Evolutionary conservation across 2,329 filamentous ascomycete genomes (phyloP).

Genomic region (Curvularia lunata): DNA sequence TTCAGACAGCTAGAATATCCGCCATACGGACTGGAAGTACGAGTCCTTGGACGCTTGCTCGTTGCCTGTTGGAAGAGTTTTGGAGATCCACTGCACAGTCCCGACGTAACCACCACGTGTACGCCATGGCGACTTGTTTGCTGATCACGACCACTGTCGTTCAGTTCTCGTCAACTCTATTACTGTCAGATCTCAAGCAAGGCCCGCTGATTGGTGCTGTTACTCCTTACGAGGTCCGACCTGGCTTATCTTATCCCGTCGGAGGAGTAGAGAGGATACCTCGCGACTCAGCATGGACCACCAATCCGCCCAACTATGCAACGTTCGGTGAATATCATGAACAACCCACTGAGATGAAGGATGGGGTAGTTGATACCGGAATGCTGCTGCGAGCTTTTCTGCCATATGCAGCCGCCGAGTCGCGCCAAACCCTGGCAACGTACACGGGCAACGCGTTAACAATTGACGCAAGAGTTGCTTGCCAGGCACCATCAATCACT

Average conservation of each 20-base stretch:
- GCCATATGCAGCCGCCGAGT: too few species aligned
- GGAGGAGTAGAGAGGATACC: too few species aligned
- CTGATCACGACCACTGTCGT: constrained; percentile 13
- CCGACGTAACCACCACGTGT: background rate
- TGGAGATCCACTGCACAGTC: constrained; percentile 7
- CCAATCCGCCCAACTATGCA: too few species aligned
- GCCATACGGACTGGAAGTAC: constrained; percentile 2
- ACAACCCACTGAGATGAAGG: too few species aligned
- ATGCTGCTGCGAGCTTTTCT: too few species aligned
- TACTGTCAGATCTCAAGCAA: constrained; percentile 14
- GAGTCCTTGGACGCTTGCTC: constrained; percentile 7
- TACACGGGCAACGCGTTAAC: too few species aligned
- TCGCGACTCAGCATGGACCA: too few species aligned
- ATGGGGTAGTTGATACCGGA: too few species aligned
- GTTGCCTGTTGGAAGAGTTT: background rate
- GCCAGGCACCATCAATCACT: too few species aligned
- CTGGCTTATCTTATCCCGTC: constrained; percentile 12
- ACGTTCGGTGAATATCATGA: too few species aligned
- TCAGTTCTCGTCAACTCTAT: constrained; percentile 15
- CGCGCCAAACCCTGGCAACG: too few species aligned
- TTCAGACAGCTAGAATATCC: constrained; percentile 3
- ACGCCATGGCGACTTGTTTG: constrained; percentile 1
- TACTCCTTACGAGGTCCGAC: background rate
- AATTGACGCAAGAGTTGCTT: too few species aligned
- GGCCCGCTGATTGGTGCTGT: constrained; percentile 8